phyloP scores from a whole-genome alignment of 495 filamentous ascomycete genomes.

The Xylaria intraflava region DNA sequence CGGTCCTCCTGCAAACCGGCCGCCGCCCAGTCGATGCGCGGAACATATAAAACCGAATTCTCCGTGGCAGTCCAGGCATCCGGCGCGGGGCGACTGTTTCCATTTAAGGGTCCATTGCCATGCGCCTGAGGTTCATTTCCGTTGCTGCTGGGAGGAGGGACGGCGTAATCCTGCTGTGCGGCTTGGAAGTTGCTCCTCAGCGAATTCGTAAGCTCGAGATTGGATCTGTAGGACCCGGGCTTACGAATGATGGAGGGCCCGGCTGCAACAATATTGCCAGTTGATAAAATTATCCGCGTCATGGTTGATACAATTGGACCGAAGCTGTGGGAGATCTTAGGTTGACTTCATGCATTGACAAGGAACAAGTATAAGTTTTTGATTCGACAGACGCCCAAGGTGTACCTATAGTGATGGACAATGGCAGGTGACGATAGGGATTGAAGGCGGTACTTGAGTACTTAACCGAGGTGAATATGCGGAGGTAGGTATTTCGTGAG shows the following conservation, averaged over 20 bases:
- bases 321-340: neutral
- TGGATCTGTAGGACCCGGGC: conserved; percentile 66
- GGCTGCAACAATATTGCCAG: conserved; percentile 80
- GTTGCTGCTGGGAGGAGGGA: conserved; percentile 21
- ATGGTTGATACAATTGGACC: conserved; percentile 30
- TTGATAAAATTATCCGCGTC: conserved; percentile 81
- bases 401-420: neutral
- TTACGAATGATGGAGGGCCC: conserved; percentile 76
- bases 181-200: conserved; percentile 72
- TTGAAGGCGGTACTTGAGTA: too few relatives aligned
- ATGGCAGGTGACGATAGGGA: neutral
- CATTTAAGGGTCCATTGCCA: conserved; percentile 1
- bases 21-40: conserved; percentile 63
- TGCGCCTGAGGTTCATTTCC: neutral
- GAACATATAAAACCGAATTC: conserved; percentile 61
- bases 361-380: neutral
- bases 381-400: neutral
- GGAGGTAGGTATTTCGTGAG: neutral
- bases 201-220: conserved; percentile 81
- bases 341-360: neutral
- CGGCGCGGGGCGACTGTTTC: conserved; percentile 20
- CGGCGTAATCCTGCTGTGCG: conserved; percentile 55
- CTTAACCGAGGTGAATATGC: neutral
- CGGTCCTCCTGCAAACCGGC: conserved; percentile 70
- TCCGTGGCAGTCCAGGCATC: conserved; percentile 60